phyloP scores from a whole-genome alignment of 2,329 filamentous ascomycete species.

The Coleophoma crateriformis region DNA sequence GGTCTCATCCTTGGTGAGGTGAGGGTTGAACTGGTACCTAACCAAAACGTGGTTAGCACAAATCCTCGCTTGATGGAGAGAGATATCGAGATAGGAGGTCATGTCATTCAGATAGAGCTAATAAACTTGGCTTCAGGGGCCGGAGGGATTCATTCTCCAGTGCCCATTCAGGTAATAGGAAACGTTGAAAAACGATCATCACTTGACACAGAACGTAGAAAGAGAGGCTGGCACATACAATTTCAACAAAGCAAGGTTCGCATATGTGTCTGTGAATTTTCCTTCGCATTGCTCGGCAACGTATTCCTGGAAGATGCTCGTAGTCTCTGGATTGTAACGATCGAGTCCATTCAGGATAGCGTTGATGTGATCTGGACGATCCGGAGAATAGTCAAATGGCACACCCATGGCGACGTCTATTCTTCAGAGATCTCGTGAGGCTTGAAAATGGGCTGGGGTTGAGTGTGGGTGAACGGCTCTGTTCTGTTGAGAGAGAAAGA shows the following conservation, averaged over 20 bases:
- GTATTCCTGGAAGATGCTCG: slow-evolving; percentile 88
- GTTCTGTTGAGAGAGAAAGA: too few species aligned
- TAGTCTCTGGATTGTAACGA: slow-evolving; percentile 97
- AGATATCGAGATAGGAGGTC: not conserved
- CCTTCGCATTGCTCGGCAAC: slow-evolving; percentile 91
- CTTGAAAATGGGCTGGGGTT: too few species aligned
- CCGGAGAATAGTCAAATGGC: slow-evolving; percentile 79
- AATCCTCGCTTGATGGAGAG: not conserved
- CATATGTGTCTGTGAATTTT: slow-evolving; percentile 91
- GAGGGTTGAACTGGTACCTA: slow-evolving; percentile 99
- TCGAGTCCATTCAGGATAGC: slow-evolving; percentile 95
- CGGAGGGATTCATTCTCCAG: slow-evolving; percentile 49
- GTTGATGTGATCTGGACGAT: slow-evolving; percentile 88
- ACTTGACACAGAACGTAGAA: slow-evolving; percentile 31
- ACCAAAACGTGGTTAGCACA: slow-evolving; percentile 4
- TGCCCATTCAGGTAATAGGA: slow-evolving; percentile 91
- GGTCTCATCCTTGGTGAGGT: slow-evolving; percentile 93
- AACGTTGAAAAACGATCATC: slow-evolving; percentile 87
- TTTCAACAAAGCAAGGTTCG: slow-evolving; percentile 93
- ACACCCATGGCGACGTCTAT: not conserved
- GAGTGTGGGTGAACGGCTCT: too few species aligned
- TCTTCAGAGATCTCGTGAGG: too few species aligned
- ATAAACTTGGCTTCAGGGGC: slow-evolving; percentile 63
- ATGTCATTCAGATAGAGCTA: slow-evolving; percentile 67
- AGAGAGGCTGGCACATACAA: slow-evolving; percentile 62